These are phyloP conservation scores for Aspergillus awamori DNA, from an alignment of 2,329 filamentous ascomycete species.

Conservation along the genomic window DNA sequence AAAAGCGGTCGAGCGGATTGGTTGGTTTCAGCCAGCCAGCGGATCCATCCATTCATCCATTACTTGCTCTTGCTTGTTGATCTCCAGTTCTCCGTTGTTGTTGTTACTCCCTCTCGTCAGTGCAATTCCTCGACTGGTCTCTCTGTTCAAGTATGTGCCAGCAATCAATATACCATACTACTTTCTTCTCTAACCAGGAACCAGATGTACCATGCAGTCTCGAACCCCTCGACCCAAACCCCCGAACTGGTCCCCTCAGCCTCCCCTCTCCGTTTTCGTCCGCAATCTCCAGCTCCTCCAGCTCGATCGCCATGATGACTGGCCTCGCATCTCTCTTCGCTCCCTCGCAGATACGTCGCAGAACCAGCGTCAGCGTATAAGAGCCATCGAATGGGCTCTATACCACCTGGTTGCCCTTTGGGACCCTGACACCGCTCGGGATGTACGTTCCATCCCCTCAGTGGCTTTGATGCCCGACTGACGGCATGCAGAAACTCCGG, in stretches of 20 bases:
- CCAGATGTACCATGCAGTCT: slow-evolving; percentile 36
- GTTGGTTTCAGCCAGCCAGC: slow-evolving; percentile 1
- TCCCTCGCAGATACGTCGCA: slow-evolving; percentile 72
- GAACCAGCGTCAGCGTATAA: slow-evolving; percentile 80
- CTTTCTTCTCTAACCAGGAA: neutral
- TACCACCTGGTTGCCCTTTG: slow-evolving; percentile 83
- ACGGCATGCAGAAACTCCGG: slow-evolving; percentile 69
- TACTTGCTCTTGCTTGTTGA: neutral
- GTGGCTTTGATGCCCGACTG: slow-evolving; percentile 10
- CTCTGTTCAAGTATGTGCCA: neutral
- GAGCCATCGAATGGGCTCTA: slow-evolving; percentile 86
- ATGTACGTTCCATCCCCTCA: slow-evolving; percentile 54
- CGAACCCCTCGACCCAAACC: slow-evolving; percentile 35
- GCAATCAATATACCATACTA: neutral
- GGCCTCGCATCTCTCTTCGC: slow-evolving; percentile 72
- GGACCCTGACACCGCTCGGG: slow-evolving; percentile 74
- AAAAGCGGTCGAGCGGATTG: slow-evolving; percentile 11
- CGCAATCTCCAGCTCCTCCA: slow-evolving; percentile 83
- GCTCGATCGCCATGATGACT: slow-evolving; percentile 74
- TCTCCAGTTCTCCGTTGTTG: neutral
- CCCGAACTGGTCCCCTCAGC: slow-evolving; percentile 47
- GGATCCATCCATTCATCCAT: neutral
- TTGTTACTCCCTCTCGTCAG: neutral
- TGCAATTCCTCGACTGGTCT: neutral
- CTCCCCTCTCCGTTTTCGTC: slow-evolving; percentile 69